A percentile compares a stretch with the other conserved stretches of the same genome.
These are phyloP conservation scores for Rhizoctonia solani DNA, from an alignment of 1,284 basidiomycete genomes.

Conservation along the genomic window DNA sequence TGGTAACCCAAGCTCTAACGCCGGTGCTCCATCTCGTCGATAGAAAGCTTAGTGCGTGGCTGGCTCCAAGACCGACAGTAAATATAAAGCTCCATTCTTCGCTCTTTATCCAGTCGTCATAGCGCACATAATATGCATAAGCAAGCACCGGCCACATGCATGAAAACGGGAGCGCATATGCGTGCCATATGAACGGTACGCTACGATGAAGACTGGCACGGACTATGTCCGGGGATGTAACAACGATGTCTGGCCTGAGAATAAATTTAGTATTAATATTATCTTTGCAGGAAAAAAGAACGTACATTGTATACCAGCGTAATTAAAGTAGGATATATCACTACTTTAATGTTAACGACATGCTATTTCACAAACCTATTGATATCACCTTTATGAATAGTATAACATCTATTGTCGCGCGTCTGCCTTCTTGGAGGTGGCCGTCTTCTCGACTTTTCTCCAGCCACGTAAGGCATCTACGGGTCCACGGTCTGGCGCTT, in stretches of 20 bases:
- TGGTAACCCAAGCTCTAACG: constrained; percentile 80
- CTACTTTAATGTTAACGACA: not conserved
- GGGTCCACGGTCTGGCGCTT: constrained; percentile 24
- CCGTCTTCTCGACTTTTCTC: constrained; percentile 20
- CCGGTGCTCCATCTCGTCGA: constrained; percentile 88
- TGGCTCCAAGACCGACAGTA: constrained; percentile 80
- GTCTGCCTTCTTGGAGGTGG: not conserved
- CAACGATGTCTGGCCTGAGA: constrained; percentile 56
- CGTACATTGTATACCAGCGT: constrained; percentile 23
- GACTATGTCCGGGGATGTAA: constrained; percentile 86
- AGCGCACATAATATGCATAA: constrained; percentile 88
- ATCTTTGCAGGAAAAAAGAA: not conserved
- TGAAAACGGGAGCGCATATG: constrained; percentile 86
- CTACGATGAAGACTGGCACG: constrained; percentile 78
- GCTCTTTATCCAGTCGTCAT: constrained; percentile 88
- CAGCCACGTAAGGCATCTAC: constrained; percentile 15
- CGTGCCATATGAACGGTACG: constrained; percentile 74
- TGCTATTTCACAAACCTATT: not conserved
- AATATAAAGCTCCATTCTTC: constrained; percentile 97
- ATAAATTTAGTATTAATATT: not conserved
- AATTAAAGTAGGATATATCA: constrained; percentile 14
- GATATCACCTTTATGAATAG: constrained; percentile 8
- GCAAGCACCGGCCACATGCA: constrained; percentile 87
- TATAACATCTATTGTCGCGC: constrained; percentile 28
- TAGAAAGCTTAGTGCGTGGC: constrained; percentile 92